Base-by-base conservation (phyloP, 2,329 filamentous ascomycete genomes). In the Claviceps paspali region DNA sequence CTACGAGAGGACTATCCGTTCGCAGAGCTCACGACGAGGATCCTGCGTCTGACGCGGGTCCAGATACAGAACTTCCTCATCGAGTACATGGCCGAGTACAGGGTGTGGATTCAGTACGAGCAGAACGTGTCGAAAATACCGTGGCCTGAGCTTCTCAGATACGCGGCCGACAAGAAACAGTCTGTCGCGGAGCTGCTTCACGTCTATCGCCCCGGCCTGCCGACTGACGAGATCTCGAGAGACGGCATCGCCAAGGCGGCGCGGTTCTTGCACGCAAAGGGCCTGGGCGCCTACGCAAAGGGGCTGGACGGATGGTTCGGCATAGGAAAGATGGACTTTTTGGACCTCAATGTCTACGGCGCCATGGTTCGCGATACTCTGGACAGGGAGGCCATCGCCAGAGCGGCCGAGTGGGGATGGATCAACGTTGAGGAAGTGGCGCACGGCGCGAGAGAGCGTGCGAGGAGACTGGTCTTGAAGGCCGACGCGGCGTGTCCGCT, bases 61-160 rank as follows among this genome's bases (percentile, higher is more conserved):
- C 49, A 54, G 24, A 36, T 52, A 10, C 41, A 43, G 4, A 34
- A 38, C 0, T 55, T 54, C 28, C 36, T 51, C 19, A 38, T 38
- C 6, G 28, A 38, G 5, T 54, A 55, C 34, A 35, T 45, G 2
- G 32, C 39, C 3, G 40, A 53, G 27, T 38, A 41, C 12, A 35
- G 41, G 9, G 23, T 28, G n/a, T 50, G 50, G 47, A 11, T 33
- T 2, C 23, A 28, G 0, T 54, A 46, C 40, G 44, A 52, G 15
- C 17, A 45, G 5, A 11, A 38, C 1, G 23, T 48, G 3, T 21
- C 33, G 7, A 35, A 22, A 3, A 47, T 48, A 8, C 39, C 45
- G 0, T 43, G 45, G 37, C 18, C 17, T 1, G 31, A 44, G 0
- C 14, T 51, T 2, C 29, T 39, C 2, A 23, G 36, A 4, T 21